These are phyloP conservation scores for Myxozyma vanderwaltii DNA, from an alignment of 805 yeast species.

Conservation along the genomic window DNA sequence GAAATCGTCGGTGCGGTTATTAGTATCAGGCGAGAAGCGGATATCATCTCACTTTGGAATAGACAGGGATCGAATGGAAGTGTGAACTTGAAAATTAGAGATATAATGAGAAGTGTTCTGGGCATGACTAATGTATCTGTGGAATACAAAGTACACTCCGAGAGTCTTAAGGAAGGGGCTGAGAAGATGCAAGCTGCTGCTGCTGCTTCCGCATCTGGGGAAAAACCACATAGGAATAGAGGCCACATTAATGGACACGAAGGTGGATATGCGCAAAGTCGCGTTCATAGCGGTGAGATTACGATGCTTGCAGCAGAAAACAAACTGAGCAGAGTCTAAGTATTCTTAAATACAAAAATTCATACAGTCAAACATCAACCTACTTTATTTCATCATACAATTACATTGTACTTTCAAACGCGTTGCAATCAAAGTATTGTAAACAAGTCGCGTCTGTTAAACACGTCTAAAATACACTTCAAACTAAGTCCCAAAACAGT, in stretches of 20 bases:
- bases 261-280: not conserved
- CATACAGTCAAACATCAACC: no score
- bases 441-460: no score
- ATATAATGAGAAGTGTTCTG: constrained; percentile 32
- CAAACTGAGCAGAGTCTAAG: not conserved
- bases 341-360: no score
- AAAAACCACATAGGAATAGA: constrained; percentile 8
- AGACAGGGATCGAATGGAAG: constrained; percentile 44
- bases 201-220: constrained; percentile 12
- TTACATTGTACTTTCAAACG: no score
- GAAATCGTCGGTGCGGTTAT: constrained; percentile 60
- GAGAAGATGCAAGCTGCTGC: constrained; percentile 24
- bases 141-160: constrained; percentile 41
- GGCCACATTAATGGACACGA: constrained; percentile 12
- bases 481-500: no score
- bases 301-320: not conserved
- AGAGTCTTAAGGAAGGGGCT: constrained; percentile 37
- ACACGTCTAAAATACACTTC: no score
- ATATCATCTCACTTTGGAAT: constrained; percentile 65
- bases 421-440: no score
- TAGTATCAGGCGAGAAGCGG: constrained; percentile 57
- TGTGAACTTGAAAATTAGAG: constrained; percentile 34
- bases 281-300: constrained; percentile 1
- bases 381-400: no score
- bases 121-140: constrained; percentile 28